A percentile compares a stretch with the other conserved stretches of the same genome.
Evolutionary conservation across 2,329 filamentous ascomycete species (phyloP).

Genomic region (Albifimbria verrucaria): DNA sequence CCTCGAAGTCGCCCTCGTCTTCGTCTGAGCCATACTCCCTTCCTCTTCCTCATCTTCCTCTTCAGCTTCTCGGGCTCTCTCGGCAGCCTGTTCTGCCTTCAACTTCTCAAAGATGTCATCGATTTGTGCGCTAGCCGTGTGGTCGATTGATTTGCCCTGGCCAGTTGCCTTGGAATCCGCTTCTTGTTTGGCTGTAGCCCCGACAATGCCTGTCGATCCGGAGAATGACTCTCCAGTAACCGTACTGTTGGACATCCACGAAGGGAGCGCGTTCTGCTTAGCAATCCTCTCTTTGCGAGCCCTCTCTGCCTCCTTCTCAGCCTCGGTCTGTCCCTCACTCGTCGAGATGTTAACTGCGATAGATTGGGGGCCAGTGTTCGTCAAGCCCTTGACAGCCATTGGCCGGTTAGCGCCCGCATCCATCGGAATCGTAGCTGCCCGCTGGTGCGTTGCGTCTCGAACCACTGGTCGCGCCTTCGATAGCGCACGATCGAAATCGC

Average conservation of each 20-base stretch:
- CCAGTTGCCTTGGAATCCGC: conserved; percentile 45
- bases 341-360: conserved; percentile 69
- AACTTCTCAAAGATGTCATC: conserved; percentile 67
- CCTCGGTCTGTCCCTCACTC: conserved; percentile 62
- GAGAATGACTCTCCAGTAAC: conserved; percentile 62
- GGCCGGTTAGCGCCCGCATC: conserved; percentile 53
- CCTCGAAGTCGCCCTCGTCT: conserved; percentile 47
- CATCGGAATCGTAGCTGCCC: conserved; percentile 55
- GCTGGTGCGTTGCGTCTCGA: conserved; percentile 65
- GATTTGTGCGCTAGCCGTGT: conserved; percentile 54
- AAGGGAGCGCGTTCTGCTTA: conserved; percentile 65
- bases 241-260: conserved; percentile 70
- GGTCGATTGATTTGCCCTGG: conserved; percentile 35
- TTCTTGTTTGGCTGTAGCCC: conserved; percentile 31
- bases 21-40: conserved; percentile 29
- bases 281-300: conserved; percentile 64
- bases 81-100: conserved; percentile 56
- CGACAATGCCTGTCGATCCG: conserved; percentile 17
- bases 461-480: conserved; percentile 60
- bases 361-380: conserved; percentile 63
- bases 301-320: conserved; percentile 62
- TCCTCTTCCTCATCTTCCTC: conserved; percentile 25
- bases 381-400: conserved; percentile 66
- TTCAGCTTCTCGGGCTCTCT: conserved; percentile 26
- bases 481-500: conserved; percentile 69